Evolutionary conservation across 75 land plant genomes (phyloP), one percentile per base, ranked within the genome.

Genomic region (Picea sitchensis): DNA sequence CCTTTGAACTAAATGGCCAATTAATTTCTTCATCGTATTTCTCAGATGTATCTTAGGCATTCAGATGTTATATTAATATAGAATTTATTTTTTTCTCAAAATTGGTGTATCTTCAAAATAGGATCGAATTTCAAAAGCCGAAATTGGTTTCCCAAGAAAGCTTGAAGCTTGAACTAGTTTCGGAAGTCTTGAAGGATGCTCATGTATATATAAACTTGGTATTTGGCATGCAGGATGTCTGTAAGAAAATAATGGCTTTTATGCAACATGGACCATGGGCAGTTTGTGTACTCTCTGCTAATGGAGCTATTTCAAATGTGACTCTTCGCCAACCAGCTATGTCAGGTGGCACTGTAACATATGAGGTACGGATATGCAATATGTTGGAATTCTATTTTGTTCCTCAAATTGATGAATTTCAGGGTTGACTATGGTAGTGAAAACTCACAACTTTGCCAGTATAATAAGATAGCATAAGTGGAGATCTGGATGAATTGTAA

Each of bases 291-390:
- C 76, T 88, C 18, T 86, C 89, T 61, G 89, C 89, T 11, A 86
- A 86, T 82, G 89, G 89, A 56, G 81, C 89, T 17, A 83, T 88
- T 54, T 88, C 89, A 26, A 88, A 88, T 82, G 89, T 76, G 23
- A 86, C 88, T 21, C 78, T 88, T 79, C 88, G 89, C 30, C 89
- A 88, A 74, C 85, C 85, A 65, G 77, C 88, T 20, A 80, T 85
- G 56, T 86, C 85, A 7, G 88, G 89, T 21, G 89, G 89, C 80
- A 88, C 73, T 57, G 85, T 83, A 38, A 86, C 89, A 69, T 88
- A 88, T 77, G 89, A 88, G 88, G 89, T 88, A 38, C 5, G 74
- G 44, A 5, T 71, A 38, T 51, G 17, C 47, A 1, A 68, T 47
- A 68, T 68, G 21, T 17, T 17, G 1, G 7, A 18, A 14, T 18